Evolutionary conservation across 208 protist species (phyloP).

Genomic region (Trypanosoma lewisi): DNA sequence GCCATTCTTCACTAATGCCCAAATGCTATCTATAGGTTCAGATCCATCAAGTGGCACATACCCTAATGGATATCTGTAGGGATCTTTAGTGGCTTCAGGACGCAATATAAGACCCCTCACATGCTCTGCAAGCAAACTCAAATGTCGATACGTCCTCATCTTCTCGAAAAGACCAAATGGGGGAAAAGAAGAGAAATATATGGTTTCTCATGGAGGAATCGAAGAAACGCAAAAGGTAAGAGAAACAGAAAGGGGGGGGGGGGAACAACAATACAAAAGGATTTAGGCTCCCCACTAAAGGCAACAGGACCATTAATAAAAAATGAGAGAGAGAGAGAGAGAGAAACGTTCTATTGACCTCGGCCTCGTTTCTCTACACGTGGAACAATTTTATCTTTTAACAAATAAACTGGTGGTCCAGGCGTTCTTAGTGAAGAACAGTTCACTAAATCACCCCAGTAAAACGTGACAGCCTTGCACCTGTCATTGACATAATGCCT

Average conservation of each 20-base stretch:
- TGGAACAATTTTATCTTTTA: conserved; percentile 19
- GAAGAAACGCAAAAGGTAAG: neutral
- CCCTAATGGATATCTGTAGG: conserved; percentile 58
- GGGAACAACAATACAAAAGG: conserved; percentile 1
- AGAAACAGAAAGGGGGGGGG: conserved; percentile 16
- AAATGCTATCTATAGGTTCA: conserved; percentile 77
- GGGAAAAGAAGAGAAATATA: neutral
- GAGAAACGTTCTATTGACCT: conserved; percentile 6
- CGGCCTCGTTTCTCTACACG: conserved; percentile 10
- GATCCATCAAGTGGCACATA: conserved; percentile 80
- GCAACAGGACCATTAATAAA: neutral
- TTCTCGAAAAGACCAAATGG: neutral
- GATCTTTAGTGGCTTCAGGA: conserved; percentile 27
- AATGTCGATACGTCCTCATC: conserved; percentile 14
- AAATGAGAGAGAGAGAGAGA: neutral
- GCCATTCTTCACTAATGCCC: conserved; percentile 66
- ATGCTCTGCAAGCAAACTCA: neutral
- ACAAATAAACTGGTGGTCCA: conserved; percentile 8
- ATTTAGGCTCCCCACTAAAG: neutral
- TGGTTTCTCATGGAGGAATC: neutral
- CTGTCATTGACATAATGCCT: conserved; percentile 30
- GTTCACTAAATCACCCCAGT: conserved; percentile 20
- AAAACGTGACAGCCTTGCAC: conserved; percentile 26
- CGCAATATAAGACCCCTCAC: conserved; percentile 26
- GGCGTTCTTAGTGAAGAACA: conserved; percentile 10